phyloP scores from a whole-genome alignment of 2,329 filamentous ascomycete genomes.

The Neophaeococcomyces aloes region DNA sequence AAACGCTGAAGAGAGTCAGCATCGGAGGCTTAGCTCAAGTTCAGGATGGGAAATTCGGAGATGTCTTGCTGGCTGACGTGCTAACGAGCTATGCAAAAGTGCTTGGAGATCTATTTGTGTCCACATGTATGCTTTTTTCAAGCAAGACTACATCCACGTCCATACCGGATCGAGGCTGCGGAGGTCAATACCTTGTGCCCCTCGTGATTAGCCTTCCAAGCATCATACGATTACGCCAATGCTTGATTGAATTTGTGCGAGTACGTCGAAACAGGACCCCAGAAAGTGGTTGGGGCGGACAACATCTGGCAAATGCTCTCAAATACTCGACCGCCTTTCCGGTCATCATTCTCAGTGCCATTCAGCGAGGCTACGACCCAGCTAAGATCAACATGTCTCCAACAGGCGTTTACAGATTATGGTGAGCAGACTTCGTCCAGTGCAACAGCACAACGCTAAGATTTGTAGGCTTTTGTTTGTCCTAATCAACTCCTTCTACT shows the following conservation, averaged over 20 bases:
- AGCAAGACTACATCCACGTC: slow-evolving; percentile 62
- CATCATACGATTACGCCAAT: slow-evolving; percentile 80
- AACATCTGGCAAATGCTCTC: slow-evolving; percentile 83
- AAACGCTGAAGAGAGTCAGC: slow-evolving; percentile 64
- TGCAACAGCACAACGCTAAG: slow-evolving; percentile 9
- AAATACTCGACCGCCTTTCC: slow-evolving; percentile 95
- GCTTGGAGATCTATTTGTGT: slow-evolving; percentile 78
- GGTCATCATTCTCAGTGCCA: slow-evolving; percentile 68
- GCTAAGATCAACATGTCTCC: slow-evolving; percentile 44
- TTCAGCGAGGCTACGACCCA: slow-evolving; percentile 56
- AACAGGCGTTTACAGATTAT: slow-evolving; percentile 44
- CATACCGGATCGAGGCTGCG: slow-evolving; percentile 70
- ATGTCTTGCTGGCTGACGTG: slow-evolving; percentile 86
- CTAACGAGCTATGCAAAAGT: slow-evolving; percentile 92
- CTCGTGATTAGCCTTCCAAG: slow-evolving; percentile 75
- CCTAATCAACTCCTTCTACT: slow-evolving; percentile 76
- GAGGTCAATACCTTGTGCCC: slow-evolving; percentile 68
- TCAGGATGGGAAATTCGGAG: slow-evolving; percentile 85
- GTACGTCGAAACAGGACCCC: slow-evolving; percentile 45
- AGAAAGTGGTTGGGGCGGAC: slow-evolving; percentile 60
- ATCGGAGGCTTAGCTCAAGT: slow-evolving; percentile 78
- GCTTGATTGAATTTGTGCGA: slow-evolving; percentile 74
- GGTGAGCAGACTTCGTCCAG: slow-evolving; percentile 31
- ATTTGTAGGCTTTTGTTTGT: slow-evolving; percentile 57
- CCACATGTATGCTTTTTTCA: slow-evolving; percentile 81